Evolutionary conservation across 805 yeast species (phyloP).

Genomic region (Kuraishia molischiana): DNA sequence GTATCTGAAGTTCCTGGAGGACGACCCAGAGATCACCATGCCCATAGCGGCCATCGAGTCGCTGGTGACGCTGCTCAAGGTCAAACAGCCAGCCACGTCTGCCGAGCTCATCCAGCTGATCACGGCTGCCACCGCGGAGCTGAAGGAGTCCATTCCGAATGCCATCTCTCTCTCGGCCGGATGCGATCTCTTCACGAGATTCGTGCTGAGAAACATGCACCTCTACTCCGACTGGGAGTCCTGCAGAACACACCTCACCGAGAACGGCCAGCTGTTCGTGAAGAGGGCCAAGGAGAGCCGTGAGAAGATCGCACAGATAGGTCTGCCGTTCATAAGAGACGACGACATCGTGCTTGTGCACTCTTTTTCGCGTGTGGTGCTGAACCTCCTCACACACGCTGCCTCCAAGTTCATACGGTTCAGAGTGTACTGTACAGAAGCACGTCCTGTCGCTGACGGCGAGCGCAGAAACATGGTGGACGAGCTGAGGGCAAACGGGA

Average conservation of each 20-base stretch:
- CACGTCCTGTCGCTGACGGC: slow-evolving; percentile 78
- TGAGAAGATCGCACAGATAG: slow-evolving; percentile 77
- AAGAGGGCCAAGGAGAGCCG: slow-evolving; percentile 88
- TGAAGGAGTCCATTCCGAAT: slow-evolving; percentile 76
- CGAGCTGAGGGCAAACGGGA: slow-evolving; percentile 54
- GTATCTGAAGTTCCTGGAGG: slow-evolving; percentile 71
- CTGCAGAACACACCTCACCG: slow-evolving; percentile 78
- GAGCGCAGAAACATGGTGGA: slow-evolving; percentile 71
- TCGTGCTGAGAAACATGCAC: slow-evolving; percentile 83
- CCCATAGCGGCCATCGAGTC: slow-evolving; percentile 98
- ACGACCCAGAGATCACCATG: slow-evolving; percentile 96
- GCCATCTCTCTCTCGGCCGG: slow-evolving; percentile 95
- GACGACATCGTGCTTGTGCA: slow-evolving; percentile 88
- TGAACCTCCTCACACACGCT: slow-evolving; percentile 65
- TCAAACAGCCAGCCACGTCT: slow-evolving; percentile 85
- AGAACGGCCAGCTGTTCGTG: slow-evolving; percentile 86
- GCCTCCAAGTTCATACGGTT: slow-evolving; percentile 72
- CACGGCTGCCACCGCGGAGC: slow-evolving; percentile 61
- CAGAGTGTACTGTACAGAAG: slow-evolving; percentile 86
- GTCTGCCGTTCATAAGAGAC: slow-evolving; percentile 83
- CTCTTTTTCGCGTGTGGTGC: slow-evolving; percentile 86
- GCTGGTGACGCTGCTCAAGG: slow-evolving; percentile 70
- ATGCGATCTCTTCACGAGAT: slow-evolving; percentile 91
- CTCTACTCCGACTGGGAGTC: slow-evolving; percentile 92
- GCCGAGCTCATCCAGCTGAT: slow-evolving; percentile 83